Percentiles rank a stretch among this genome's conserved stretches.
These are phyloP conservation scores for Neurospora terricola DNA, from an alignment of 495 filamentous ascomycete species.

Conservation along the genomic window DNA sequence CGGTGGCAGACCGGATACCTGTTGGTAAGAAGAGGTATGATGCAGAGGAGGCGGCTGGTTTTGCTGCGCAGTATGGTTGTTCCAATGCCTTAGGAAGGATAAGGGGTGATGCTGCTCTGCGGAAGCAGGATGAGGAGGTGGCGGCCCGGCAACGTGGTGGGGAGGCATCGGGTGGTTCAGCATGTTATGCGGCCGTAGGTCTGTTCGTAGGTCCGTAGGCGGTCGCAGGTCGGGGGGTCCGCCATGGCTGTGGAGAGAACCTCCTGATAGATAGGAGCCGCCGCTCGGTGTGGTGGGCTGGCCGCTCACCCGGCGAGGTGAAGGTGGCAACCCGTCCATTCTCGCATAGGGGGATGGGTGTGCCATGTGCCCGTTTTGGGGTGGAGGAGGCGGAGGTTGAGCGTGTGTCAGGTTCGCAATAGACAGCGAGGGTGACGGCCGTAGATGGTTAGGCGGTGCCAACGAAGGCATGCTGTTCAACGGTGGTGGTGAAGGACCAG, in stretches of 20 bases:
- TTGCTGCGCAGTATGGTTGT: conserved; percentile 1
- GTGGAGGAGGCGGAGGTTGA: conserved; percentile 19
- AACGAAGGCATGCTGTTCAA: conserved; percentile 26
- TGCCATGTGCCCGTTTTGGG: conserved; percentile 25
- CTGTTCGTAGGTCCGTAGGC: background rate
- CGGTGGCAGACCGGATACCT: background rate
- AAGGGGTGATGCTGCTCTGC: conserved; percentile 24
- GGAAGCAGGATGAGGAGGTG: conserved; percentile 18
- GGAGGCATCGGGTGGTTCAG: conserved; percentile 15
- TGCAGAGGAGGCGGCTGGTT: conserved; percentile 5
- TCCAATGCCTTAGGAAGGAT: conserved; percentile 24
- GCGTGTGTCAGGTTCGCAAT: conserved; percentile 22
- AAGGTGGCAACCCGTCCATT: conserved; percentile 29
- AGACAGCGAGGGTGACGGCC: conserved; percentile 21
- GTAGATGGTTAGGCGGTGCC: conserved; percentile 31
- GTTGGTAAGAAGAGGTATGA: conserved; percentile 28
- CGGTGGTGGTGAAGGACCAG: conserved; percentile 23
- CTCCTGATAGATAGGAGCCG: conserved; percentile 8
- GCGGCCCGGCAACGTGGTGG: conserved; percentile 12
- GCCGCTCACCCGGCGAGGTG: conserved; percentile 26
- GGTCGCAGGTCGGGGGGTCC: conserved; percentile 10
- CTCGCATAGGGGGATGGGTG: conserved; percentile 19
- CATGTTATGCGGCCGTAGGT: conserved; percentile 25
- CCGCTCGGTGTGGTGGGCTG: conserved; percentile 20
- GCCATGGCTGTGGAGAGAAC: conserved; percentile 14